Base-by-base conservation (phyloP, 2,329 filamentous ascomycete species). In the Cadophora gregata region DNA sequence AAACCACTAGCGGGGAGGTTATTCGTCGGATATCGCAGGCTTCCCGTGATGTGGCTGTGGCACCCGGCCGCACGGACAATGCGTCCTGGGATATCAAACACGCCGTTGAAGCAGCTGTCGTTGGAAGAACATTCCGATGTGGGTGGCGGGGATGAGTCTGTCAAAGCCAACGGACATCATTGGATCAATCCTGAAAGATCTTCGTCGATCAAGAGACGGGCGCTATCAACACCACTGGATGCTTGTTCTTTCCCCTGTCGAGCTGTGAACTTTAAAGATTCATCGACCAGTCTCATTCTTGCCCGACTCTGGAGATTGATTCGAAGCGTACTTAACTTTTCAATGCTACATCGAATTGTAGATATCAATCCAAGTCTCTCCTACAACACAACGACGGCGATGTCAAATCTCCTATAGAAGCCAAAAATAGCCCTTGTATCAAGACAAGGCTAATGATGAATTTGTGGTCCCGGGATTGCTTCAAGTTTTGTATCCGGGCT, bases 101-200 rank as follows among this genome's bases (percentile, higher is more conserved):
- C 51, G 29, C 56, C 55, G 47, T 33, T 59, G 47, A 65, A 61
- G 63, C 66, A 65, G 61, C 36, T 63, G 58, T 47, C 24, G 66
- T 68, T 68, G 29, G 63, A 68, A 68, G 60, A 68, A 68, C 36
- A 56, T 31, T 51, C 66, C 66, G 66, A 68, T 36, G 51, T 48
- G 50, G 50, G 48, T 48, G 45, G 48, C 59, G 25, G 31, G 47
- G 36, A 36, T 61, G 19, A 55, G 36, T 31, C 47, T 8, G 7
- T 31, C 27, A 24, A n/a, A 31, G 21, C 25, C 9, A 21, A 16
- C 6, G 31, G 24, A 29, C 56, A 9, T 50, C 47, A 50, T 60
- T 67, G 45, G 53, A 45, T 27, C n/a, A 42, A 51, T n/a, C 25
- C 29, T 55, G 19, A 51, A 19, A 21, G 42, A 50, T 31, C 42